Evolutionary conservation across 2,329 filamentous ascomycete genomes (phyloP).

Genomic region (Chaetoscypha palmicola): DNA sequence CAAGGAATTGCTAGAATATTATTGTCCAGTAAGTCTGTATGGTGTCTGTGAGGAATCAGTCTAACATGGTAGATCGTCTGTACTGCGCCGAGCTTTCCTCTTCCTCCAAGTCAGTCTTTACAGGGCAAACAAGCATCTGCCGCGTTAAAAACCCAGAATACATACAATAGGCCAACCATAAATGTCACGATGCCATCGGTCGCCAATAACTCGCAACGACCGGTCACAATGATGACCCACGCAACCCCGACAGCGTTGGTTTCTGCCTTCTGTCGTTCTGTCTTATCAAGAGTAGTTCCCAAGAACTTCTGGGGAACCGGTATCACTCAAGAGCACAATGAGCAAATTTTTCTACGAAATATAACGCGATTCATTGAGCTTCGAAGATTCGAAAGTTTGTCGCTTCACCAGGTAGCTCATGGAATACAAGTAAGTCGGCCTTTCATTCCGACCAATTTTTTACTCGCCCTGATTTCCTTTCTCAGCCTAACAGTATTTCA

Average conservation of each 20-base stretch:
- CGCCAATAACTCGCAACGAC: too few species aligned
- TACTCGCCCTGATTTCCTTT: too few species aligned
- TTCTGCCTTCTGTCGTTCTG: slow-evolving; percentile 80
- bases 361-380: slow-evolving; percentile 74
- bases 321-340: slow-evolving; percentile 50
- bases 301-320: slow-evolving; percentile 64
- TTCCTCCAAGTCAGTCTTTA: slow-evolving; percentile 3
- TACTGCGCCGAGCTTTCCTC: slow-evolving; percentile 1
- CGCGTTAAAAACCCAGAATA: slow-evolving; percentile 21
- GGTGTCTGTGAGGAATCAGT: neutral
- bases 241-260: slow-evolving; percentile 63
- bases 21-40: slow-evolving; percentile 55
- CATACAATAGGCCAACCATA: too few species aligned
- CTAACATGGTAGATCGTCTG: slow-evolving; percentile 14
- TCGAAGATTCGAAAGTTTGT: slow-evolving; percentile 73
- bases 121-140: slow-evolving; percentile 20
- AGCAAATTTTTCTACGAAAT: slow-evolving; percentile 51
- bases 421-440: slow-evolving; percentile 57
- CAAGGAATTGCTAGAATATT: slow-evolving; percentile 66
- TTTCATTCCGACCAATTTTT: neutral
- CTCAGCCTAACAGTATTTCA: slow-evolving; percentile 32
- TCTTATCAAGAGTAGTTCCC: slow-evolving; percentile 66
- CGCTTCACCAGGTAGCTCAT: slow-evolving; percentile 70
- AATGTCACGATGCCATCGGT: too few species aligned
- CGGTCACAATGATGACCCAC: slow-evolving; percentile 56